Base-by-base conservation (phyloP, 495 filamentous ascomycete genomes). In the Lasiosphaeris hirsuta region DNA sequence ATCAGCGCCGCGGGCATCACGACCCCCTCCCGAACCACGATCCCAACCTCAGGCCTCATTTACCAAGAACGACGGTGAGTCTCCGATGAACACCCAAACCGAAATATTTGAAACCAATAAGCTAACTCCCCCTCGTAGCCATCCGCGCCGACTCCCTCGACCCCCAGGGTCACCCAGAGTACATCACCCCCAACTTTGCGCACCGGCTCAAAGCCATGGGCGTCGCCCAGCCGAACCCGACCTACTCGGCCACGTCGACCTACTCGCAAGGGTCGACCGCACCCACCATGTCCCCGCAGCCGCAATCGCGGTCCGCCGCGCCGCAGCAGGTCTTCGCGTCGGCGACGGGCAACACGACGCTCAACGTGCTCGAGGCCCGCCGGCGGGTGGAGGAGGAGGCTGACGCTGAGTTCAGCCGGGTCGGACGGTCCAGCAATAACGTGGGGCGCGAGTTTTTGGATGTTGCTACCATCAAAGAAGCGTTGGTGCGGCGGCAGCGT, bases 221-320 rank as follows among this genome's bases (percentile, higher is more conserved):
- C 48, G 64, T 78, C 15, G 77, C 65, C 1, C 72, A 75, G n/a
- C 77, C 77, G 7, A 75, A 74, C 41, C 77, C 77, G 5, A 78
- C 71, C 13, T 67, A 67, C 15, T 79, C 77, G 9, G 66, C 72
- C 7, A 77, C 77, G 0, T 78, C 75, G 1, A 79, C 69, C 23
- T 30, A 30, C 23, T 30, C 23, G 23, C 23, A 30, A n/a, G 75
- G 71, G 3, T 56, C 63, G 0, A 46, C 58, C 19, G 51, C 59
- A 7, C 47, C 56, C 10, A 15, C 50, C 7, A 40, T 61, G 42
- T 10, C 38, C 6, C 56, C 39, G 19, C 52, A 51, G 11, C 30
- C 37, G 1, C 57, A 63, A 2, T 51, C 58, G 0, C 9, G 58
- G 8, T 46, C 63, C 0, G 51, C 60, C 0, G 36, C 36, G 10